These are phyloP conservation scores for Alternaria viburni DNA, from an alignment of 2,329 filamentous ascomycete species.

Conservation along the genomic window DNA sequence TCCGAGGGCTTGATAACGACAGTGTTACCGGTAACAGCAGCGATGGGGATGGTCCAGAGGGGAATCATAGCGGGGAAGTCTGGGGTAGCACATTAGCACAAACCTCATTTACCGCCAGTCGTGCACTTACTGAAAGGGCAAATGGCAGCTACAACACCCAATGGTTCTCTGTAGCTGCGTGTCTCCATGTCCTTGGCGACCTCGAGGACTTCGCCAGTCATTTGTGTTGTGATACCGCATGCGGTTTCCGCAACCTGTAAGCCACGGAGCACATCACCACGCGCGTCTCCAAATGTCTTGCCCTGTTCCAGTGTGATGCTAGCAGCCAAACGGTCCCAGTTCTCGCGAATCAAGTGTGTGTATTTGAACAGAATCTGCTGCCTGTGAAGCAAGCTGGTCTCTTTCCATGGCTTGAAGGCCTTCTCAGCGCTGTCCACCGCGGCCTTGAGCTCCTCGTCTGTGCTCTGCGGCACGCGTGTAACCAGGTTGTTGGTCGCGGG, in stretches of 20 bases:
- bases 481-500: conserved; percentile 86
- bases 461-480: conserved; percentile 82
- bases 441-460: conserved; percentile 75
- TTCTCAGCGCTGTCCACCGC: conserved; percentile 77
- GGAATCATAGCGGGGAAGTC: conserved; percentile 94
- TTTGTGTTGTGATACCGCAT: conserved; percentile 78
- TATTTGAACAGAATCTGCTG: conserved; percentile 92
- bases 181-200: conserved; percentile 93
- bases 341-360: conserved; percentile 77
- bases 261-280: conserved; percentile 80
- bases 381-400: conserved; percentile 73
- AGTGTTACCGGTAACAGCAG: conserved; percentile 83
- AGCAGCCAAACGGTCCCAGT: conserved; percentile 83
- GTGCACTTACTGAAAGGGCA: conserved; percentile 77
- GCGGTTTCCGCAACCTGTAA: conserved; percentile 86
- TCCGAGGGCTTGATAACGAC: conserved; percentile 86
- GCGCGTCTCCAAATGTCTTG: conserved; percentile 85
- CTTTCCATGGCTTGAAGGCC: conserved; percentile 76
- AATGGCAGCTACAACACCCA: conserved; percentile 82
- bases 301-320: conserved; percentile 88
- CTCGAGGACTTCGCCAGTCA: conserved; percentile 84
- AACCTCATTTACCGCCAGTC: background rate
- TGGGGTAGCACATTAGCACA: conserved; percentile 46
- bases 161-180: conserved; percentile 77
- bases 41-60: conserved; percentile 87